Evolutionary conservation across 106 monocot species (phyloP), one percentile per base, ranked within the genome.

Genomic region (Platanthera guangdongensis): DNA sequence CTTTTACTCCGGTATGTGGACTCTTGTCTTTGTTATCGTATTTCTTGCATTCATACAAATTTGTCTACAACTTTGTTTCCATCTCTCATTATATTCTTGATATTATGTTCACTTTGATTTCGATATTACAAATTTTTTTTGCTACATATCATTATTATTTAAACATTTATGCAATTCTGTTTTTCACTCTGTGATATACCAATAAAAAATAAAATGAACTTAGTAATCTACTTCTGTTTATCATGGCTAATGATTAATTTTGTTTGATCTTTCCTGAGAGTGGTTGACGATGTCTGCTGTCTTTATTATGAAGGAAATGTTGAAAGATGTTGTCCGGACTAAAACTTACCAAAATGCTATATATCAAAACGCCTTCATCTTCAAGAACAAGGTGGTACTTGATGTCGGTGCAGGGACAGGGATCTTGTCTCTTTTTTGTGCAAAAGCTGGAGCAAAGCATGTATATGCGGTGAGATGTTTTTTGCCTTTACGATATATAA

Each of bases 311-410:
- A 85, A 95, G 93, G 95, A 95, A 87, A 95, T 95, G 95, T 80
- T 95, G 80, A 95, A 93, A 78, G 95, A 95, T 82, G 81, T 82
- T 80, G 90, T 95, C 16, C 88, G 93, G 68, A 95, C 93, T 72
- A 95, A 82, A 79, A 84, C 95, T 68, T 95, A 93, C 80, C 95
- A 95, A 84, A 95, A 95, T 86, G 95, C 87, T 57, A 95, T 95
- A n/a, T 90, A 88, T 73, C 93, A 89, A 72, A 92, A 93, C 47
- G 78, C 63, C 9, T 93, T 87, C 81, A 80, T 95, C 3, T 81
- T 95, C 78, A 90, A 90, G 81, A 76, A 95, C 77, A 95, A 95
- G 74, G 87, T 95, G 47, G 88, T 95, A 75, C 95, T 95, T 81
- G 95, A 95, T 86, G 93, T 95, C 15, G 95, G 93, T 65, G 88